phyloP scores from a whole-genome alignment of 2,329 filamentous ascomycete genomes.

The Xylariaceae sp. region DNA sequence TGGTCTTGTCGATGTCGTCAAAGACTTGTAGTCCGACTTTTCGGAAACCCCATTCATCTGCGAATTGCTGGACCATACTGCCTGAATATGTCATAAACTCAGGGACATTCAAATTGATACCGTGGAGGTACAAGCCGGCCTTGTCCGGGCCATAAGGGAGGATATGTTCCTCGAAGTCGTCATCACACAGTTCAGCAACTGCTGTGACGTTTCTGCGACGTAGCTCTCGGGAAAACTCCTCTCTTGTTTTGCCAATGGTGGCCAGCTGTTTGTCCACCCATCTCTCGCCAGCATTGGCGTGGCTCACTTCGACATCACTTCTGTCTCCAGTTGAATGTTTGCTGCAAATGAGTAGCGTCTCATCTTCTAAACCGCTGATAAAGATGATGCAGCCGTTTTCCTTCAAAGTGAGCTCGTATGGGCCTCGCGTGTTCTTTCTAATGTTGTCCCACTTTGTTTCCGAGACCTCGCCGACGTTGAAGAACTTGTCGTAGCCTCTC shows the following conservation, averaged over 20 bases:
- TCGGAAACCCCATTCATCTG: slow-evolving; percentile 87
- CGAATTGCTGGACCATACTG: slow-evolving; percentile 79
- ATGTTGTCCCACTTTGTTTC: slow-evolving; percentile 83
- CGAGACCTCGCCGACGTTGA: slow-evolving; percentile 80
- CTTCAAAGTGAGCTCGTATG: slow-evolving; percentile 94
- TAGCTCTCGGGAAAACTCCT: slow-evolving; percentile 72
- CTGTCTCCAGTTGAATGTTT: slow-evolving; percentile 91
- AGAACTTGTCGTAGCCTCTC: slow-evolving; percentile 98
- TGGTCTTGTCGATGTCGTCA: slow-evolving; percentile 69
- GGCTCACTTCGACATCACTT: slow-evolving; percentile 67
- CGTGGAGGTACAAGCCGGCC: slow-evolving; percentile 90
- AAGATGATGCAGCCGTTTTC: slow-evolving; percentile 99
- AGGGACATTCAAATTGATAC: slow-evolving; percentile 92
- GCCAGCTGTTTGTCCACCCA: slow-evolving; percentile 79
- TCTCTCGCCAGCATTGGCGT: slow-evolving; percentile 76
- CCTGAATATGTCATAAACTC: slow-evolving; percentile 85
- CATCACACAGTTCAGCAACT: slow-evolving; percentile 93
- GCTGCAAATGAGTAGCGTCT: slow-evolving; percentile 90
- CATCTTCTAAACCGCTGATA: slow-evolving; percentile 85
- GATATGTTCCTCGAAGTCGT: slow-evolving; percentile 95
- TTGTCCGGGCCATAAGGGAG: slow-evolving; percentile 78
- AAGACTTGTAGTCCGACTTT: slow-evolving; percentile 79
- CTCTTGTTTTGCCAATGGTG: slow-evolving; percentile 70
- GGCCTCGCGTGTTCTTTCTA: slow-evolving; percentile 68
- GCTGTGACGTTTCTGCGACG: slow-evolving; percentile 83